Conservation (phyloP, 1,284 basidiomycete species). For the Ceratobasidium papillatum region DNA sequence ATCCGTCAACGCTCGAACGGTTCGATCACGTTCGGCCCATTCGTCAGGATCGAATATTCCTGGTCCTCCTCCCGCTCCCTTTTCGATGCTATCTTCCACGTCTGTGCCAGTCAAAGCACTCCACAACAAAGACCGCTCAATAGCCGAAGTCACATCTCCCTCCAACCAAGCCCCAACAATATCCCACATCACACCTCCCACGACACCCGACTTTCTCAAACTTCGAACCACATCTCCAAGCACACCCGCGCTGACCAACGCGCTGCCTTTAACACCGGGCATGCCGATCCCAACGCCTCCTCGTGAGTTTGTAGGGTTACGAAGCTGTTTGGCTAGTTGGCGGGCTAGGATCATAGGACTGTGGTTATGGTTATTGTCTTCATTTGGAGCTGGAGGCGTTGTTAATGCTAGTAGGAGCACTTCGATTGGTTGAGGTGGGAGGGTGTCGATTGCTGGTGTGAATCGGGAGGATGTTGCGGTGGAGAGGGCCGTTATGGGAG, state of each 20-base stretch:
- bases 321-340: slow-evolving; percentile 13
- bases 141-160: not conserved
- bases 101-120: not conserved
- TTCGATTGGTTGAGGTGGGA: slow-evolving; percentile 14
- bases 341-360: not conserved
- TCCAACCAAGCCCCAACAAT: slow-evolving; percentile 16
- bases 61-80: not conserved
- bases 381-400: not conserved
- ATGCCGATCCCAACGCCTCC: slow-evolving; percentile 12
- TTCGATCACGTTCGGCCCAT: slow-evolving; percentile 28
- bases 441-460: not conserved
- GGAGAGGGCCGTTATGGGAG: not conserved
- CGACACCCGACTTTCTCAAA: not conserved
- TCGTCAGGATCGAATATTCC: slow-evolving; percentile 19
- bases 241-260: slow-evolving; percentile 1
- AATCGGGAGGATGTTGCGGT: slow-evolving; percentile 5
- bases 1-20: slow-evolving; percentile 12
- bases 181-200: slow-evolving; percentile 16
- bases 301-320: not conserved
- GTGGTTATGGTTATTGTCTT: not conserved
- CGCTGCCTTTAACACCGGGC: not conserved
- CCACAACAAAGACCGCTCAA: slow-evolving; percentile 18
- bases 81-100: not conserved
- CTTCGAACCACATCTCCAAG: slow-evolving; percentile 3
- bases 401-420: not conserved